phyloP scores from a whole-genome alignment of 2,329 filamentous ascomycete species.

The Periglandula ipomoeae region DNA sequence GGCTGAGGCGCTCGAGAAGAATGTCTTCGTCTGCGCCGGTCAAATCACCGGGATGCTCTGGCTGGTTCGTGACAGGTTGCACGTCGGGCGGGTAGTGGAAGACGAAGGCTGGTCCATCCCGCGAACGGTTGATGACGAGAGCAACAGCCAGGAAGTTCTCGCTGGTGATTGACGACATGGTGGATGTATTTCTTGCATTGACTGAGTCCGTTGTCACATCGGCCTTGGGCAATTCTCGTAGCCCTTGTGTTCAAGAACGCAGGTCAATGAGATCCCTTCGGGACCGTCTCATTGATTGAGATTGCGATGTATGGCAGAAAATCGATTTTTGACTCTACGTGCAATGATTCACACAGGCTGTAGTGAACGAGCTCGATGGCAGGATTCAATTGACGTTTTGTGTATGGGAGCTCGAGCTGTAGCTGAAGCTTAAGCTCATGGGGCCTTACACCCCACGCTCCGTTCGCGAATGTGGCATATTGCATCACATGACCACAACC shows the following conservation, averaged over 20 bases:
- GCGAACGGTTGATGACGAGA: conserved; percentile 63
- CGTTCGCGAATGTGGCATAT: not conserved
- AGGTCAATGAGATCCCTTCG: not conserved
- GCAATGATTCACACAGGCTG: no score
- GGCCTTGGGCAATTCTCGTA: no score
- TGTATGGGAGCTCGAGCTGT: no score
- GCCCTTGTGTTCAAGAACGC: not conserved
- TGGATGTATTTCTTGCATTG: not conserved
- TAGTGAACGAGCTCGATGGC: no score
- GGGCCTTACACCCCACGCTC: no score
- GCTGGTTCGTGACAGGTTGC: conserved; percentile 25
- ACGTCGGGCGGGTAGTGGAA: conserved; percentile 76
- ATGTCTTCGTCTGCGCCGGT: conserved; percentile 36
- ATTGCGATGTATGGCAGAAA: no score
- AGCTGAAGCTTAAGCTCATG: not conserved
- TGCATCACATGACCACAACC: not conserved
- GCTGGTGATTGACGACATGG: conserved; percentile 41
- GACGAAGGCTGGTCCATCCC: conserved; percentile 71
- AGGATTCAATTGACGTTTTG: not conserved
- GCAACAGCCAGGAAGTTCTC: conserved; percentile 60
- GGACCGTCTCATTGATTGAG: no score
- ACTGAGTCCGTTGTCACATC: no score
- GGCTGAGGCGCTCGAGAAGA: conserved; percentile 36
- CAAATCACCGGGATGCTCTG: conserved; percentile 19
- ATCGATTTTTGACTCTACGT: no score